Percentiles rank a stretch among this genome's conserved stretches.
These are phyloP conservation scores for Symbiodinium natans DNA, from an alignment of 73 alveolate species.

Conservation along the genomic window DNA sequence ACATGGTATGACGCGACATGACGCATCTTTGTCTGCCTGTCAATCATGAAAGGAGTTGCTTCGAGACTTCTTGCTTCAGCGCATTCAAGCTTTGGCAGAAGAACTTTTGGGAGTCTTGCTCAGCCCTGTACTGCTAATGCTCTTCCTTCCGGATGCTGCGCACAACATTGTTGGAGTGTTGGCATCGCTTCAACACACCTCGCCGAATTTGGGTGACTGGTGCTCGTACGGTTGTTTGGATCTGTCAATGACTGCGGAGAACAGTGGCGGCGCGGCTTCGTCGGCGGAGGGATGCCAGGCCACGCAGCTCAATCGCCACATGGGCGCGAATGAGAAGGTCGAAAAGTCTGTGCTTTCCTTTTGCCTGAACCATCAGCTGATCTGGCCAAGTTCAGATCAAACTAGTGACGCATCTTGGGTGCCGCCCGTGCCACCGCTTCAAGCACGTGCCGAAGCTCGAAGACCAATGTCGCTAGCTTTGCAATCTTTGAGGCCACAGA, in stretches of 20 bases:
- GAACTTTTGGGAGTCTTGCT: slow-evolving; percentile 66
- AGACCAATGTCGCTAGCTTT: not conserved
- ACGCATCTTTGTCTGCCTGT: too few species aligned
- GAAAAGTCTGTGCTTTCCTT: slow-evolving; percentile 60
- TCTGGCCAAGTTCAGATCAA: slow-evolving; percentile 26
- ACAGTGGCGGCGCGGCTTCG: not conserved
- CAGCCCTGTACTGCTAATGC: slow-evolving; percentile 29
- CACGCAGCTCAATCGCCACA: not conserved
- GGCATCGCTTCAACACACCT: slow-evolving; percentile 28
- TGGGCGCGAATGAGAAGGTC: slow-evolving; percentile 13
- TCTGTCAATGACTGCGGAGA: not conserved
- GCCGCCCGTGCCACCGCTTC: not conserved
- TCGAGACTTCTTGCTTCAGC: slow-evolving; percentile 47
- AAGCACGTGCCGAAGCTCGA: not conserved
- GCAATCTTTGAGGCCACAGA: not conserved
- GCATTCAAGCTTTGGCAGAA: slow-evolving; percentile 77
- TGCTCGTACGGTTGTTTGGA: slow-evolving; percentile 65
- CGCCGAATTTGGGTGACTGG: slow-evolving; percentile 70
- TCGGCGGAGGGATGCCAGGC: not conserved
- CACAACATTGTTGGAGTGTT: not conserved
- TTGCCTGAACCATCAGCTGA: slow-evolving; percentile 49
- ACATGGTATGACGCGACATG: not conserved
- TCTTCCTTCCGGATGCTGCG: slow-evolving; percentile 24
- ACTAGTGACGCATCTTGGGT: not conserved
- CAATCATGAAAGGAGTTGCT: slow-evolving; percentile 26